Evolutionary conservation across 805 yeast genomes (phyloP), one percentile per base, ranked within the genome.

Genomic region (Tetrapisispora arboricola): DNA sequence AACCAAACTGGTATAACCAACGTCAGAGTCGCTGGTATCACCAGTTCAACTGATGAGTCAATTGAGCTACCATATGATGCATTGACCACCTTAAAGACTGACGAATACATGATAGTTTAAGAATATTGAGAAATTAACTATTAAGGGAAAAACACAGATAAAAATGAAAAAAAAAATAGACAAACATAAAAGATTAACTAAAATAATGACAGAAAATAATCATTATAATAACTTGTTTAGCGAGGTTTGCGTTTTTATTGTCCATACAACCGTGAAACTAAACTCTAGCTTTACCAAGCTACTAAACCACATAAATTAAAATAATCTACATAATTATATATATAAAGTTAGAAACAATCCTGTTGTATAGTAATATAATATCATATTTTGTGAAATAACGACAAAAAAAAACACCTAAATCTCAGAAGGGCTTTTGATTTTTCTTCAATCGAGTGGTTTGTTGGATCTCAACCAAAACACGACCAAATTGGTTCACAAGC

Each of bases 41-140:
- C 75, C 20, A 63, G 62, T 31, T 57, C 72, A 18, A 65, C 63
- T 36, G 70, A 66, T 41, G 76, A 65, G 29, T 75, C 68, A 26
- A 75, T 72, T 49, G 71, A 78, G 18, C 70, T 83, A 47, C 85
- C 88, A 41, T 85, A 77, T 60, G 86, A 80, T 50, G 72, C 79
- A 57, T 73, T 75, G 47, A 70, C 73, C 43, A 73, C 69, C 47
- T 63, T 78, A 45, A 54, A 66, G n/a, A 61, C 78, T 21, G 90
- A 82, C 47, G 73, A 73, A 29, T 79, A 73, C 57, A 67, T 68
- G 40, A 69, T 79, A 48, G 70, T 71, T 45, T 75, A 36, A 36
- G 19, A 1, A 30, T n/a, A 16, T 2, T 18, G 25, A 11, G 10
- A 17, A 8, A 10, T 6, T 13, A 30, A 6, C 21, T 34, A 17